A percentile compares a stretch with the other conserved stretches of the same genome.
Evolutionary conservation across 352 stramenopile genomes (phyloP).

Genomic region (Sclerospora graminicola): DNA sequence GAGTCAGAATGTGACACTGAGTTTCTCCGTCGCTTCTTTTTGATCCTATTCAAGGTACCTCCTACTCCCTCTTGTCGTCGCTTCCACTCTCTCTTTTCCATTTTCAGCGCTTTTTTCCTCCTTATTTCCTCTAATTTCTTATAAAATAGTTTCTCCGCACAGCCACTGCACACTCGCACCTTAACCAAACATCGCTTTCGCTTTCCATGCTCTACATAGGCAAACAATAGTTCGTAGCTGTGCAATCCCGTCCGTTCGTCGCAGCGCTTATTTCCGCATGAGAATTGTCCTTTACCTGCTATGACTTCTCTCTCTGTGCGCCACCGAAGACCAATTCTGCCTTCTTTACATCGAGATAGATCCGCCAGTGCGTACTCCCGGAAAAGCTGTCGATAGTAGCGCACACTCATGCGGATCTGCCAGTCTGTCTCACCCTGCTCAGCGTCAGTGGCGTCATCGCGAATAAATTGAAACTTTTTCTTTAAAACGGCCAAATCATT

Average conservation of each 20-base stretch:
- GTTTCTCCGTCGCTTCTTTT: constrained; percentile 5
- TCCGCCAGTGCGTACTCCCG: constrained; percentile 77
- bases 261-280: constrained; percentile 69
- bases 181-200: constrained; percentile 72
- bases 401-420: constrained; percentile 66
- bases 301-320: constrained; percentile 70
- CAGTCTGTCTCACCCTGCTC: constrained; percentile 43
- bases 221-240: constrained; percentile 78
- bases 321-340: constrained; percentile 68
- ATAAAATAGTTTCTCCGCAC: constrained; percentile 63
- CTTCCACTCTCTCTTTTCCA: constrained; percentile 8
- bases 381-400: constrained; percentile 80
- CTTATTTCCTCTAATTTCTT: constrained; percentile 33
- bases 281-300: constrained; percentile 68
- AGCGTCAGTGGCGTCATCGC: constrained; percentile 54
- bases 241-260: constrained; percentile 27
- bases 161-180: constrained; percentile 50
- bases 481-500: constrained; percentile 36
- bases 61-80: constrained; percentile 5
- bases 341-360: constrained; percentile 48
- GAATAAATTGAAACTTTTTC: constrained; percentile 66
- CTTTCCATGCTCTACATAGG: constrained; percentile 53
- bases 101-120: constrained; percentile 5
- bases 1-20: neutral
- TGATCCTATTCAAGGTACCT: neutral